A percentile compares a stretch with the other conserved stretches of the same genome.
phyloP scores from a whole-genome alignment of 176 grass and related monocot species.

The Musa beccarii region DNA sequence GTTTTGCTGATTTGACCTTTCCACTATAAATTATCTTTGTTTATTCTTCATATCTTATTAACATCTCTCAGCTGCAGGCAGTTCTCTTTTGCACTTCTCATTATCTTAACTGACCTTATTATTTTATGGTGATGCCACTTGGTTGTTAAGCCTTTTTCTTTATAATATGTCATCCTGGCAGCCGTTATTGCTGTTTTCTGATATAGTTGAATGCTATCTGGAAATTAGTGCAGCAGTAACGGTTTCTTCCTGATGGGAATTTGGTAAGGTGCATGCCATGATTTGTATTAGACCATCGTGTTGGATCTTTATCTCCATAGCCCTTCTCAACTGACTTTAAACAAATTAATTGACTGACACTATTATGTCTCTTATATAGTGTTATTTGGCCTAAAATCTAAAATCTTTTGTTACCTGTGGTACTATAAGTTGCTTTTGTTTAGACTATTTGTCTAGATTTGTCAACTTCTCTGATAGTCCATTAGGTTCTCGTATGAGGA shows the following conservation, averaged over 20 bases:
- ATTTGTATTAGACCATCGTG: no score
- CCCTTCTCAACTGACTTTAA: neutral
- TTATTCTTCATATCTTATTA: neutral
- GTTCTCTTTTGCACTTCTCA: neutral
- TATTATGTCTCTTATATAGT: neutral
- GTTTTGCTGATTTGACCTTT: no score
- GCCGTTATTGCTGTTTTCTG: no score
- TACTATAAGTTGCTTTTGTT: conserved; percentile 20
- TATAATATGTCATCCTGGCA: no score
- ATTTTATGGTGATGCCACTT: no score
- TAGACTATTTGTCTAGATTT: conserved; percentile 53
- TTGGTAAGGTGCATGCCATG: neutral
- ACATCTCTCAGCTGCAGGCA: neutral
- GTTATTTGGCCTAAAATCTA: neutral
- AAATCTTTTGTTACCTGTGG: conserved; percentile 31
- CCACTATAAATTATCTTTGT: neutral
- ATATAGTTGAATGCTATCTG: no score
- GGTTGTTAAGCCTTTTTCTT: no score
- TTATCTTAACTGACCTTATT: no score
- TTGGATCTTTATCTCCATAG: no score
- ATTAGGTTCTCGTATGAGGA: conserved; percentile 75
- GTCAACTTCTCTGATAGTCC: conserved; percentile 51
- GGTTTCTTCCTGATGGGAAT: neutral
- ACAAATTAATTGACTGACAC: neutral
- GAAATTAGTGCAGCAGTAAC: neutral